These are phyloP conservation scores for Selaginella moellendorffii DNA, from an alignment of 75 land plant species.

Conservation along the genomic window DNA sequence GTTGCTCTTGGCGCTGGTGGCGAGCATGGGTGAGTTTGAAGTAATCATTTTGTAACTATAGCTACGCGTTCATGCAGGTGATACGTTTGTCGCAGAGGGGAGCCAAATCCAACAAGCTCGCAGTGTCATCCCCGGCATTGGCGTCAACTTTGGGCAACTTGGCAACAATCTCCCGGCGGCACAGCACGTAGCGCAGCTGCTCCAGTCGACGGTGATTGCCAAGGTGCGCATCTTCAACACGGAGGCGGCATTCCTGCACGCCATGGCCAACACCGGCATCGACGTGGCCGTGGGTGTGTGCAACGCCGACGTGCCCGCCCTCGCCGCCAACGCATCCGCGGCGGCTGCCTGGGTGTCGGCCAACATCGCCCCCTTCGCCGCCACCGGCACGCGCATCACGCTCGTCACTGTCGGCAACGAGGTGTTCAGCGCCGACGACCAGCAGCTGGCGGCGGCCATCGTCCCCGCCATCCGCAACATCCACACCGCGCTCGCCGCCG, in stretches of 20 bases:
- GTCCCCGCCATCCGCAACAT: not conserved
- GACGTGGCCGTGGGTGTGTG: constrained; percentile 37
- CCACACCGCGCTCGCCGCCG: not conserved
- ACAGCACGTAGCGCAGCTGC: constrained; percentile 36
- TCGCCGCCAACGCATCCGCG: constrained; percentile 15
- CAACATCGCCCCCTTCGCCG: too few species aligned
- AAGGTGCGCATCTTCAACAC: constrained; percentile 48
- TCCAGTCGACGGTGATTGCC: constrained; percentile 40
- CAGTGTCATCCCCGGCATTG: too few species aligned
- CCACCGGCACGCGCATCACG: not conserved
- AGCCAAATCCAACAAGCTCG: too few species aligned
- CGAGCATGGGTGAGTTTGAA: too few species aligned
- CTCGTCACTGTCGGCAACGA: constrained; percentile 2
- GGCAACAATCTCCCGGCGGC: constrained; percentile 60
- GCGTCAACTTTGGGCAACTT: constrained; percentile 68
- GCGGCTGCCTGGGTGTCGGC: constrained; percentile 49
- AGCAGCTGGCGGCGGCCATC: not conserved
- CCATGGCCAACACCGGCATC: constrained; percentile 48
- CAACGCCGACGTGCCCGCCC: constrained; percentile 41
- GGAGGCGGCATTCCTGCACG: constrained; percentile 40
- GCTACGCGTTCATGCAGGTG: too few species aligned
- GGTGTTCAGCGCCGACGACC: constrained; percentile 1
- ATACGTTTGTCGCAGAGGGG: too few species aligned
- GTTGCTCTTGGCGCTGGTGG: too few species aligned
- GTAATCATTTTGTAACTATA: too few species aligned